Conservation (phyloP, 139 green algal species). For the Gonium pectorale region DNA sequence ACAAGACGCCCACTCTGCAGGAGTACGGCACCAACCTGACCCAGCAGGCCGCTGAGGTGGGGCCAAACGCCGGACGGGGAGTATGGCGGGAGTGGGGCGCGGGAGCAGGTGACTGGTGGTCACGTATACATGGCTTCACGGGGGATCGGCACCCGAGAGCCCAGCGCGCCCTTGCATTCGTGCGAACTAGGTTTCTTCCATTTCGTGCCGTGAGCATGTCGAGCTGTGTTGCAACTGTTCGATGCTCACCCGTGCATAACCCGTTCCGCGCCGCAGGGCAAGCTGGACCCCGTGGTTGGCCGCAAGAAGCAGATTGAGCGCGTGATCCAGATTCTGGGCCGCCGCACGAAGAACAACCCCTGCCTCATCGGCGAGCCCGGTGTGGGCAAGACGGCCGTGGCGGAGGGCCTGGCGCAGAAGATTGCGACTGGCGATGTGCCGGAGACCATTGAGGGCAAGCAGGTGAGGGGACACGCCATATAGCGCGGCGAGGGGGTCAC, state of each 20-base stretch:
- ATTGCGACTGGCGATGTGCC: slow-evolving; percentile 96
- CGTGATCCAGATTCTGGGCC: slow-evolving; percentile 98
- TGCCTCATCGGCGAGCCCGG: slow-evolving; percentile 98
- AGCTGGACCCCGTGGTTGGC: slow-evolving; percentile 97
- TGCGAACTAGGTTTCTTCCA: too few species aligned
- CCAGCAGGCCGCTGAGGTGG: slow-evolving; percentile 89
- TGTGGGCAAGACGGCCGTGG: slow-evolving; percentile 98
- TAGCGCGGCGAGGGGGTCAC: too few species aligned
- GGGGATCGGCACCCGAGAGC: too few species aligned
- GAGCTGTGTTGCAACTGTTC: too few species aligned
- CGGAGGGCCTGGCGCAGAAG: slow-evolving; percentile 96
- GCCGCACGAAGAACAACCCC: slow-evolving; percentile 99
- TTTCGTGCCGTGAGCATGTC: too few species aligned
- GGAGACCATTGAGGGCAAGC: slow-evolving; percentile 99
- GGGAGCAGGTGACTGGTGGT: too few species aligned
- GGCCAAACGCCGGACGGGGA: neutral
- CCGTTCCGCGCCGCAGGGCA: slow-evolving; percentile 93
- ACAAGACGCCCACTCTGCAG: slow-evolving; percentile 98
- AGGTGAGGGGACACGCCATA: slow-evolving; percentile 76
- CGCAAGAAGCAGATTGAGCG: slow-evolving; percentile 97
- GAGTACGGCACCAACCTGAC: slow-evolving; percentile 99
- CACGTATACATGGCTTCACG: too few species aligned
- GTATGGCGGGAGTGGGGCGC: too few species aligned
- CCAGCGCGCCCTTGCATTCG: too few species aligned
- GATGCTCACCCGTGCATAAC: too few species aligned